Percentiles rank a stretch among this genome's conserved stretches.
Conservation (phyloP, 345 rosid genomes). For the Salix arbutifolia region DNA sequence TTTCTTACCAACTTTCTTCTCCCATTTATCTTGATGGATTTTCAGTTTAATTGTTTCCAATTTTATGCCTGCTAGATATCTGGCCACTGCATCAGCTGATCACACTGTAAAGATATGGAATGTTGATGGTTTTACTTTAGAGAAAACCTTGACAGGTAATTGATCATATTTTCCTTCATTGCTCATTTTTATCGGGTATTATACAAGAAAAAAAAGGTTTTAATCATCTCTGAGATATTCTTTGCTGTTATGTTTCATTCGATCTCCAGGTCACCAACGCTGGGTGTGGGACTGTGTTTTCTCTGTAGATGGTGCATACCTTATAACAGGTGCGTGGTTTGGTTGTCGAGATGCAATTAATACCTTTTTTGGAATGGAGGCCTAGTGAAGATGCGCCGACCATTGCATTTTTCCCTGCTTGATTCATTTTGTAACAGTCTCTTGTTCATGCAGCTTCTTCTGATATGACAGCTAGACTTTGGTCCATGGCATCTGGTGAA, state of each 20-base stretch:
- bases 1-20: neutral
- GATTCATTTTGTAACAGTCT: neutral
- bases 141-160: constrained; percentile 71
- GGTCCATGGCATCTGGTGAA: constrained; percentile 67
- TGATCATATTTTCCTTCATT: neutral
- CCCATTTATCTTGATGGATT: neutral
- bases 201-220: neutral
- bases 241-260: neutral
- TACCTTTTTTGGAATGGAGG: neutral
- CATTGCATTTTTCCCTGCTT: neutral
- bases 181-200: neutral
- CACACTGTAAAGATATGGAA: constrained; percentile 96
- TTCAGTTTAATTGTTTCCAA: neutral
- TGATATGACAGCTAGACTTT: constrained; percentile 81
- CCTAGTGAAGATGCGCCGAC: neutral
- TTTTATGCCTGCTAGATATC: constrained; percentile 49
- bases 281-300: constrained; percentile 99
- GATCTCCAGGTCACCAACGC: constrained; percentile 69
- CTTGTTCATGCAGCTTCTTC: constrained; percentile 61
- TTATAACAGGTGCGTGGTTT: constrained; percentile 62
- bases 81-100: constrained; percentile 95
- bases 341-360: neutral
- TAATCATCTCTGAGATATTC: neutral
- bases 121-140: constrained; percentile 87
- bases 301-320: constrained; percentile 95